Conservation (phyloP, 2,329 filamentous ascomycete species). For the Talaromyces sp. region DNA sequence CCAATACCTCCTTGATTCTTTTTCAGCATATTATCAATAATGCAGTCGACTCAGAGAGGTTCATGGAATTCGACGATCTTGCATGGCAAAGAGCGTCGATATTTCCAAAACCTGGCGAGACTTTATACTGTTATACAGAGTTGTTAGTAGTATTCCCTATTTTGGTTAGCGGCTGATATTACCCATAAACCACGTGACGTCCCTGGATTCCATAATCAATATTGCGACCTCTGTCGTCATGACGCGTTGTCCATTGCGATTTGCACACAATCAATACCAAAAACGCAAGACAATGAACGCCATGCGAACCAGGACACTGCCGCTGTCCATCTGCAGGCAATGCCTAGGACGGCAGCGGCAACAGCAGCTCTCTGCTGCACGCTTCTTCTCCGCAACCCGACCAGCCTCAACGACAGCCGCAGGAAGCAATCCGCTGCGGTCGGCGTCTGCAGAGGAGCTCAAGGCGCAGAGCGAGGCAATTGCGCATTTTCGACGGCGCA, state of each 20-base stretch:
- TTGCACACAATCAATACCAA: neutral
- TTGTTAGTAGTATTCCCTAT: too few relatives aligned
- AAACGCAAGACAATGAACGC: neutral
- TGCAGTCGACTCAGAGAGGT: too few relatives aligned
- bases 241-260: neutral
- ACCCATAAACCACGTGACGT: neutral
- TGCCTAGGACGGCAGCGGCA: constrained; percentile 18
- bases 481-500: constrained; percentile 25
- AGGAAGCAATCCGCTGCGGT: constrained; percentile 5
- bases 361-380: neutral
- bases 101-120: too few relatives aligned
- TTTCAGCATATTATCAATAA: too few relatives aligned
- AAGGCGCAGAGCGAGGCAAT: constrained; percentile 20
- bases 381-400: neutral
- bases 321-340: constrained; percentile 17
- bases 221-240: neutral
- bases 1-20: too few relatives aligned
- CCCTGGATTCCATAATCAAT: neutral
- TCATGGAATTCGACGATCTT: too few relatives aligned
- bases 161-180: too few relatives aligned
- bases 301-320: neutral
- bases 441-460: neutral
- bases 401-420: constrained; percentile 24
- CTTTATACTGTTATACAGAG: too few relatives aligned
- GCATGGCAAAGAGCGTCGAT: too few relatives aligned